Percentiles rank a stretch among this genome's conserved stretches.
Conservation (phyloP, 305 asterid genomes). For the Ilex paraguariensis region DNA sequence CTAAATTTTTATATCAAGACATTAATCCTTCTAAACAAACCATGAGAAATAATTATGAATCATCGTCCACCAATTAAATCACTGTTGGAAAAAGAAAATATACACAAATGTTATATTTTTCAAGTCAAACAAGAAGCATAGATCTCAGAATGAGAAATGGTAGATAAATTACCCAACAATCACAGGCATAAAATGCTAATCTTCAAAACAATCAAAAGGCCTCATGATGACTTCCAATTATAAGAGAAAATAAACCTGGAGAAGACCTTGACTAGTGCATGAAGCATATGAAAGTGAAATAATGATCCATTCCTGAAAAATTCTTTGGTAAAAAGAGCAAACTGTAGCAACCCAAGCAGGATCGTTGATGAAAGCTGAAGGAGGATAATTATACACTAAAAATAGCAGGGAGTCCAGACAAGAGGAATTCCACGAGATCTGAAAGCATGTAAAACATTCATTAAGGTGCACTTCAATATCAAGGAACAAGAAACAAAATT, state of each 20-base stretch:
- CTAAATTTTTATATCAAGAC: too few relatives aligned
- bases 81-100: too few relatives aligned
- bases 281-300: conserved; percentile 98
- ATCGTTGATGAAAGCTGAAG: conserved; percentile 85
- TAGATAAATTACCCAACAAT: too few relatives aligned
- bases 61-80: too few relatives aligned
- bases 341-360: conserved; percentile 90
- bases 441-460: conserved; percentile 24
- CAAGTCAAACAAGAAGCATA: too few relatives aligned
- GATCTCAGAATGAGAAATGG: too few relatives aligned
- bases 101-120: too few relatives aligned
- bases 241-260: conserved; percentile 61
- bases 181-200: too few relatives aligned
- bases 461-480: conserved; percentile 20
- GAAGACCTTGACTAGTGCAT: conserved; percentile 99
- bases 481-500: conserved; percentile 13
- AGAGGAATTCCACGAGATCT: conserved; percentile 94
- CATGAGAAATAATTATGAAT: too few relatives aligned
- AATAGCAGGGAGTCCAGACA: conserved; percentile 89
- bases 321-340: conserved; percentile 88
- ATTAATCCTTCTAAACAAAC: too few relatives aligned
- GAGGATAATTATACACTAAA: conserved; percentile 86
- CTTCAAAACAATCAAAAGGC: not conserved
- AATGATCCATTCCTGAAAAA: conserved; percentile 91
- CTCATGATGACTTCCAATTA: conserved; percentile 7